Base-by-base conservation (phyloP, 1,284 basidiomycete genomes). In the Rhodotorula sp. region DNA sequence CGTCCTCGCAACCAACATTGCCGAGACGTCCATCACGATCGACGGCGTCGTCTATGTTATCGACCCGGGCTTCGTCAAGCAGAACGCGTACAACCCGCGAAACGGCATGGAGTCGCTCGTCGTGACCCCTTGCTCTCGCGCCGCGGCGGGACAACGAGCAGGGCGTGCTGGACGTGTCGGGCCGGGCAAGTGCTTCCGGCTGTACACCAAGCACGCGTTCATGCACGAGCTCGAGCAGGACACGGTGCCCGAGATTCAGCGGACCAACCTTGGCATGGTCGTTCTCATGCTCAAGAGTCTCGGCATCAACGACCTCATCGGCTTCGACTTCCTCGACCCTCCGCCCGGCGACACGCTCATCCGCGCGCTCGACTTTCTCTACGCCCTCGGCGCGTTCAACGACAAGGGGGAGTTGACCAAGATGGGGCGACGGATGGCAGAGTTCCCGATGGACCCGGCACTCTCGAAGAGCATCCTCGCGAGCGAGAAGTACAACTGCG, bases 1-100 rank as follows among this genome's bases (percentile, higher is more conserved):
- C 59, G 95, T 99, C 24, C 84, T 99, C 49, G 96, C 96, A 1
- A 99, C 96, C 39, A 99, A 99, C 80, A 99, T 99, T 75, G 96
- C 96, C 34, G 94, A 98, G 81, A 98, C 94, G 2, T 94, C 92
- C 11, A 96, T 98, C 78, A 97, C 94, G 2, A 97, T 98, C 75
- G 94, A 97, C 70, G 94, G 94, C 36, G 93, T 98, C 9, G 94
- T 97, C 6, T 98, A 95, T 80, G 94, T 97, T 56, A 97, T 98
- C 75, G 94, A 98, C 79, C 94, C 94, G 4, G 94, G 94, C 4
- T 96, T 96, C 77, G 94, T 96, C 75, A 98, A 97, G 83, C 94
- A 97, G 79, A 97, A 97, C 80, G 90, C 92, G 57, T 97, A 94
- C 80, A 97, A 97, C 80, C 94, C 94, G 3, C 86, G 93, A 76